Conservation (phyloP, 345 rosid species). For the Acer saccharum region DNA sequence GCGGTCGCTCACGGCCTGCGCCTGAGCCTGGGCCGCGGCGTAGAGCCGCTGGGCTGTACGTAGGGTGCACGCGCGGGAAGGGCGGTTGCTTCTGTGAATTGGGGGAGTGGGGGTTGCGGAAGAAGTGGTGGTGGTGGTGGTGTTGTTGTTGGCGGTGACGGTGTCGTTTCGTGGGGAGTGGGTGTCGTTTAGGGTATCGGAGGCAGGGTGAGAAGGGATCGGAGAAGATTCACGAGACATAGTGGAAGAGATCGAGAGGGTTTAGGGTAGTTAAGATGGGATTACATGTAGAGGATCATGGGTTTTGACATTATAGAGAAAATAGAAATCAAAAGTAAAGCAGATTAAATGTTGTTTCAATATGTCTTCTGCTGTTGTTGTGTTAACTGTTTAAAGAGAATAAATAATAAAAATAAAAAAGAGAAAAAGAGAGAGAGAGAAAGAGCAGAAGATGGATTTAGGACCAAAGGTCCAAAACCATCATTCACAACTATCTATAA, state of each 20-base stretch:
- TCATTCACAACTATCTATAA: conserved; percentile 15
- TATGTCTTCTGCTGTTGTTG: not conserved
- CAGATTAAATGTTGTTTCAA: conserved; percentile 4
- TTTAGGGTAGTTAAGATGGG: conserved; percentile 36
- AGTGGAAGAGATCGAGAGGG: conserved; percentile 49
- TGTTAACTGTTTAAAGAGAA: not conserved
- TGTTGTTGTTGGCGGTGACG: not conserved
- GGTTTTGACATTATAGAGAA: conserved; percentile 29
- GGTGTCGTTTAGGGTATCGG: conserved; percentile 37
- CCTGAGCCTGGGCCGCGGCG: conserved; percentile 40
- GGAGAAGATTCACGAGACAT: conserved; percentile 57
- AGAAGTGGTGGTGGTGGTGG: conserved; percentile 8
- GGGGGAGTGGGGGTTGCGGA: conserved; percentile 20
- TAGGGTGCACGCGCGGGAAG: conserved; percentile 93
- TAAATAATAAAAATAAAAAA: not conserved
- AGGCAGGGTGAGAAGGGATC: conserved; percentile 47
- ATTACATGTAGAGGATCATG: conserved; percentile 35
- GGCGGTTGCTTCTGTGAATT: conserved; percentile 70
- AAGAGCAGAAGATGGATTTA: conserved; percentile 16
- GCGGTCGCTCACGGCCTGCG: conserved; percentile 57
- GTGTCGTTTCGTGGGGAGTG: conserved; percentile 31
- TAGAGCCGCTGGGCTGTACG: conserved; percentile 80
- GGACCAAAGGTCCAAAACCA: conserved; percentile 30
- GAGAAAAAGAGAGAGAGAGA: not conserved
- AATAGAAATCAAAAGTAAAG: not conserved